Percentiles rank a stretch among this genome's conserved stretches.
Evolutionary conservation across 257 asterid species (phyloP).

Genomic region (Ophiorrhiza pumila): DNA sequence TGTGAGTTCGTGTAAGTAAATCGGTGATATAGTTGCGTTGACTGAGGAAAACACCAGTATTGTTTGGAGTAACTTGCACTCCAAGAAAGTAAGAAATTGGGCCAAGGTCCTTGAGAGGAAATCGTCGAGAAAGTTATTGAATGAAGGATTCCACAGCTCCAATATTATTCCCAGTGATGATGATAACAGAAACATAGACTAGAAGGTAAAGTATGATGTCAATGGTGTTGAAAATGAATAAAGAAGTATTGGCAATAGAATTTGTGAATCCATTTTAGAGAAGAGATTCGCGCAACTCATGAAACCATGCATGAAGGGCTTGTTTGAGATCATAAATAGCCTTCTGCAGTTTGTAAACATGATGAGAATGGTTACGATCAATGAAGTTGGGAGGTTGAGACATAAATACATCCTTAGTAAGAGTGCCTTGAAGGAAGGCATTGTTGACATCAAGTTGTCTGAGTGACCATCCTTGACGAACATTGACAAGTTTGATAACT

Average conservation of each 20-base stretch:
- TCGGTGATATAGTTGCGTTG: too few species aligned
- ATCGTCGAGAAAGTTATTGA: not conserved
- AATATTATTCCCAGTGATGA: not conserved
- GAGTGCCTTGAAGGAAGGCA: too few species aligned
- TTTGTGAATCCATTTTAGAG: not conserved
- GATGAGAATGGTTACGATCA: not conserved
- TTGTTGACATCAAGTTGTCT: conserved; percentile 1
- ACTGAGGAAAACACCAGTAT: too few species aligned
- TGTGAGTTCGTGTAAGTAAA: too few species aligned
- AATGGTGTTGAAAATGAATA: not conserved
- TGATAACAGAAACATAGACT: conserved; percentile 6
- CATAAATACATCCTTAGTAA: too few species aligned
- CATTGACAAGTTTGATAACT: not conserved
- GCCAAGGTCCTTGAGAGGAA: conserved; percentile 8
- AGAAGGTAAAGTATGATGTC: not conserved
- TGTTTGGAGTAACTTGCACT: not conserved
- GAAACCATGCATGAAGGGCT: conserved; percentile 10
- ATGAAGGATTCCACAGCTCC: too few species aligned
- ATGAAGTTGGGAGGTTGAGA: not conserved
- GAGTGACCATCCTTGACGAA: not conserved
- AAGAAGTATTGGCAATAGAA: not conserved
- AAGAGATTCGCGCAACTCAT: not conserved
- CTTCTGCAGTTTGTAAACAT: not conserved
- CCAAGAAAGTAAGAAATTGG: not conserved
- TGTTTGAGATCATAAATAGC: conserved; percentile 9